phyloP scores from a whole-genome alignment of 805 yeast species.

The Metschnikowia lochheadii region DNA sequence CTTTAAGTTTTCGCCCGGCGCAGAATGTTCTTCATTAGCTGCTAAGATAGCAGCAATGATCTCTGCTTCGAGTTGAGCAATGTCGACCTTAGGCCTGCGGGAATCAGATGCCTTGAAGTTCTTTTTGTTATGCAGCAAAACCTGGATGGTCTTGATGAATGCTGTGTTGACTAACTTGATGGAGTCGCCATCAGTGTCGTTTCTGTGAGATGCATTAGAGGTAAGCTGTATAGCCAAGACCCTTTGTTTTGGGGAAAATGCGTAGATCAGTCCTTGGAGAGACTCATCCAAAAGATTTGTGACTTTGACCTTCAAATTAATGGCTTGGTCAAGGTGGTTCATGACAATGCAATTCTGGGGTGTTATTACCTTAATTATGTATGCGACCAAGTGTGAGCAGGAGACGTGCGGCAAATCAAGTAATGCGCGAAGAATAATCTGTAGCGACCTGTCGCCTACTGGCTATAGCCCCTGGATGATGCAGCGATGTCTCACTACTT shows the following conservation, averaged over 20 bases:
- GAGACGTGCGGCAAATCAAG: conserved; percentile 2
- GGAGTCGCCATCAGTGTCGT: conserved; percentile 6
- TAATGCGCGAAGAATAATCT: neutral
- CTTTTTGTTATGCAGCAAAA: conserved; percentile 29
- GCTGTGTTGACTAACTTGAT: conserved; percentile 10
- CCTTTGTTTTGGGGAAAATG: conserved; percentile 50
- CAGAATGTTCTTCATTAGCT: neutral
- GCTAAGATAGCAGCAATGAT: conserved; percentile 6
- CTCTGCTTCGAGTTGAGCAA: conserved; percentile 7
- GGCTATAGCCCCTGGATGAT: neutral
- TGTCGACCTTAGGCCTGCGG: conserved; percentile 8
- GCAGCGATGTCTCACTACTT: neutral
- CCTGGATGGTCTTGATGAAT: conserved; percentile 43
- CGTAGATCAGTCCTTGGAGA: conserved; percentile 59
- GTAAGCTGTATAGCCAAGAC: conserved; percentile 31
- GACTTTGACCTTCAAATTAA: conserved; percentile 47
- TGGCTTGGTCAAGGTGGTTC: conserved; percentile 15
- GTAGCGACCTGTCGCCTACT: neutral
- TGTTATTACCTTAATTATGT: neutral
- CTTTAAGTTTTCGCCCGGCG: conserved; percentile 1
- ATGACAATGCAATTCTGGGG: conserved; percentile 5
- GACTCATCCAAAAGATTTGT: conserved; percentile 55
- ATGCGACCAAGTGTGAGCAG: neutral
- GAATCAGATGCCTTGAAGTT: conserved; percentile 21
- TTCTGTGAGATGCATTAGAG: neutral